Base-by-base conservation (phyloP, 345 rosid genomes). In the Psidium friedrichsthalianum region DNA sequence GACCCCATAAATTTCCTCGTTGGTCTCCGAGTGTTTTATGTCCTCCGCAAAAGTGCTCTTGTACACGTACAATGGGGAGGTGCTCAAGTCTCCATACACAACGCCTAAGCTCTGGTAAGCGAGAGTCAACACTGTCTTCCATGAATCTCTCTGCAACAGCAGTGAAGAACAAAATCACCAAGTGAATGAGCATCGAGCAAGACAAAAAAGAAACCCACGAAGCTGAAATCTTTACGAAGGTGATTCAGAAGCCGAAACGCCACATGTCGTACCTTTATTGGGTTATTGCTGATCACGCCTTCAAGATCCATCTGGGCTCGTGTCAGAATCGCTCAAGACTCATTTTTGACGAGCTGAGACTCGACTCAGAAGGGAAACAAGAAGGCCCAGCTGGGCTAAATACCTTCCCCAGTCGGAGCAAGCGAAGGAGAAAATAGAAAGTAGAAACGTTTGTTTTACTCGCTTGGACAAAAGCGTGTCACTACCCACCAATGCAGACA, bases 301-400 rank as follows among this genome's bases (percentile, higher is more conserved):
- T 91, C 94, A 87, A 92, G 93, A 93, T 93, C 98, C 98, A 95
- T 95, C 85, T 83, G 81, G 85, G 90, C 74, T 88, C 83, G 61
- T 83, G 56, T 83, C 74, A 61, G 36, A 87, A 82, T 14, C 84
- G 82, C 42, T 82, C 86, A 84, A 82, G 82, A 61, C 29, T 82
- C 88, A 87, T 87, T 36, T 36, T 69, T 36, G 24, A 18, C 14
- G 24, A 36, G 78, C 47, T 69, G 78, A 18, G 78, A 5, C 78
- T 18, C 47, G 10, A 20, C 78, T 69, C 47, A 11, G n/a, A 58
- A 44, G 57, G 57, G 51, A 87, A 83, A 86, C 22, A 88, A 87
- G 82, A 27, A 76, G 74, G 82, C 88, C 91, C 90, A 87, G 87
- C 85, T 51, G 83, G 57, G 87, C 54, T 36, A 83, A 54, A 69